phyloP scores from a whole-genome alignment of 2,329 filamentous ascomycete species.

The Sporothrix brunneoviolacea region DNA sequence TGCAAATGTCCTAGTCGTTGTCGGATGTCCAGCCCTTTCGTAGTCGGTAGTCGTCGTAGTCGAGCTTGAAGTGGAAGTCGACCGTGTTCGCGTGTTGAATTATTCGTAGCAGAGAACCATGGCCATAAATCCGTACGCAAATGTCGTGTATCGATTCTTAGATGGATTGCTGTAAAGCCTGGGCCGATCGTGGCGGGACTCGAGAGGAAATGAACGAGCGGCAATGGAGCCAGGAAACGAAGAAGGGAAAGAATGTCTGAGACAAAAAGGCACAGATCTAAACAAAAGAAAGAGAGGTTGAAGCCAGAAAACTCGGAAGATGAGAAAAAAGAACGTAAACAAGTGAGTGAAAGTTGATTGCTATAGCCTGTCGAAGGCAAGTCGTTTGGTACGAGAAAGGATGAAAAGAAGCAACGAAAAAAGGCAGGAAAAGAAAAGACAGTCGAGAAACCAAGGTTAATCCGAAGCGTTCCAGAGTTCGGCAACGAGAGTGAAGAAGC shows the following conservation, averaged over 20 bases:
- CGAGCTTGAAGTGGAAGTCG: too few species aligned
- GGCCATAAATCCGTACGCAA: neutral
- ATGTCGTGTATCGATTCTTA: conserved; percentile 1
- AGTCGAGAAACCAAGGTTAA: neutral
- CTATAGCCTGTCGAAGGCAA: neutral
- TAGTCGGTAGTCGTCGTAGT: neutral
- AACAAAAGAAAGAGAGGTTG: neutral
- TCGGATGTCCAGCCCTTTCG: neutral
- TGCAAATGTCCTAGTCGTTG: neutral
- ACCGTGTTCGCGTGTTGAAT: too few species aligned
- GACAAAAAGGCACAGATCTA: neutral
- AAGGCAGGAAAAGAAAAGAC: conserved; percentile 4
- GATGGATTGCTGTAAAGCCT: too few species aligned
- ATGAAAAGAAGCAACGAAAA: neutral
- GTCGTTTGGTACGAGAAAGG: neutral
- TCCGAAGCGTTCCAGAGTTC: conserved; percentile 14
- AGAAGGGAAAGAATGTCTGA: too few species aligned
- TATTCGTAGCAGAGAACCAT: neutral
- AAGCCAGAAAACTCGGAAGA: conserved; percentile 5
- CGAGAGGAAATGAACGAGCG: too few species aligned
- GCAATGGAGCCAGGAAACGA: too few species aligned
- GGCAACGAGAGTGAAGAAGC: conserved; percentile 1
- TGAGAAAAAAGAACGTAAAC: conserved; percentile 7
- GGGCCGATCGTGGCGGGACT: too few species aligned
- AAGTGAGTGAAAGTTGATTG: conserved; percentile 7